Base-by-base conservation (phyloP, 306 rosid genomes). In the Corylus avellana region DNA sequence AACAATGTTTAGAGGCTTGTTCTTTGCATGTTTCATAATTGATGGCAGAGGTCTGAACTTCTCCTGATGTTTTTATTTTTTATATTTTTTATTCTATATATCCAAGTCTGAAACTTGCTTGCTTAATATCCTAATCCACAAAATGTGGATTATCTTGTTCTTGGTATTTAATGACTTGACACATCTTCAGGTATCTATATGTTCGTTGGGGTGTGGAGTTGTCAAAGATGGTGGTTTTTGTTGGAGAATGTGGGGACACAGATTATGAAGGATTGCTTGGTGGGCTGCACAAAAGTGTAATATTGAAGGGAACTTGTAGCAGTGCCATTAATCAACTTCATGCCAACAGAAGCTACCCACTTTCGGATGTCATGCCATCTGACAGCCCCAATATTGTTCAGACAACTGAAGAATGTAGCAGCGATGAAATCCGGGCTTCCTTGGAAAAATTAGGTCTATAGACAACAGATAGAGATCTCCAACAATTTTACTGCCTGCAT, bases 201-300 rank as follows among this genome's bases (percentile, higher is more conserved):
- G 90, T 96, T 78, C 91, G 99, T 76, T 96, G 99, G 99, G 98
- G 98, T 44, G 90, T 91, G 77, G 99, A 93, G 68, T 86, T 96
- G 74, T 89, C 99, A 10, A 96, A 90, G 83, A 89, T 96, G 94
- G 96, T 93, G 70, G 99, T 96, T 66, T 83, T 96, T 75, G 97
- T 89, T 22, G 99, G 99, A 77, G 99, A 93, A 70, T 85, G 92
- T 12, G 99, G 99, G 44, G 98, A 96, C 85, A 91, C 99, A 0
- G 99, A 96, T 79, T 96, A 91, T n/a, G 99, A 96, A 87, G 99
- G 94, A 61, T 80, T 96, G 80, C 90, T 96, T 54, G 94, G 93
- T 29, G 99, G 99, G 75, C 22, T 85, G 47, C 99, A 96, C 82
- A 90, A 73, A 81, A 96, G 94, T 77, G 91, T 96, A 17, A 80